Evolutionary conservation across 2,329 filamentous ascomycete species (phyloP), one percentile per base, ranked within the genome.

Genomic region (Emergomyces orientalis): DNA sequence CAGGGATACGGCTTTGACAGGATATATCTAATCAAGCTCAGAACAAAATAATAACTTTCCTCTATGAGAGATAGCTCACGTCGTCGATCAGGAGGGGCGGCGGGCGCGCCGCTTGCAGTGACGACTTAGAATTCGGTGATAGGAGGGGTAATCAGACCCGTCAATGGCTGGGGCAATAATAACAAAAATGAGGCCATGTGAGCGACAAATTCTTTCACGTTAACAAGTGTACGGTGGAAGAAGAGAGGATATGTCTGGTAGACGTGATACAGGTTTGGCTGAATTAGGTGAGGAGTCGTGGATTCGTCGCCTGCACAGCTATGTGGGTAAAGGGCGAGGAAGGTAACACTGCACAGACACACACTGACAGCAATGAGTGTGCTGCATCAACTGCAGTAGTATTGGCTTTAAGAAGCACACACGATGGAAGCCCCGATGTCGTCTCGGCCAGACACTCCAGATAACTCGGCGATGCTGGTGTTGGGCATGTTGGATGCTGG

Each of bases 131-230:
- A 47, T 7, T 34, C 6, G 63, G 61, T 63, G 65, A 67, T 63
- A 66, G 65, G 62, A 63, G 65, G 59, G 59, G 59, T 54, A 60
- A 54, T 41, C 32, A 32, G 45, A 60, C 49, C 59, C 27, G 45
- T 32, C 22, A 37, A 54, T 61, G 60, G 47, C n/a, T 43, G 22
- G n/a, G 32, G 56, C 34, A 39, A 11, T 52, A 55, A 41, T 9
- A 22, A 65, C 52, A 56, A 64, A 62, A 47, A 65, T 67, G 69
- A 69, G 70, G 70, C 71, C 70, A 71, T 72, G 69, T 67, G 70
- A 69, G 69, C 66, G 65, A 68, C 64, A 63, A 63, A 39, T 61
- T 51, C 34, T 51, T 62, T 22, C 55, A 60, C 61, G n/a, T 55
- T 25, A 55, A 47, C 41, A 63, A 43, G n/a, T 25, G 60, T 52